Conservation (phyloP, 176 grass and related monocot species). For the Bolboschoenus planiculmis region DNA sequence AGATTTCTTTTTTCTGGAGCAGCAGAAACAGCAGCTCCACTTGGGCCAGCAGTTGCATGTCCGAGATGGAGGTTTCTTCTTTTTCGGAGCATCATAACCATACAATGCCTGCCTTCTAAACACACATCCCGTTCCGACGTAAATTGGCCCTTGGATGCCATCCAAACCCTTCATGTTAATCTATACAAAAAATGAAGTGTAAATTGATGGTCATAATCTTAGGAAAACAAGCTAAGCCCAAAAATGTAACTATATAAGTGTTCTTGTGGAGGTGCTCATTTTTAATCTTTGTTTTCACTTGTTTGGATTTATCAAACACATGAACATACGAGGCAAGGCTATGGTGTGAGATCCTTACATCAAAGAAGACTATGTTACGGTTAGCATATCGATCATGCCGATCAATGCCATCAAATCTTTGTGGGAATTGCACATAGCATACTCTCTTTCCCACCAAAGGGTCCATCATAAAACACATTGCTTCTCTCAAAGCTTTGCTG, state of each 20-base stretch:
- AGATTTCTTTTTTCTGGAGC: constrained; percentile 51
- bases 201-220: background rate
- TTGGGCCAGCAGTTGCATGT: constrained; percentile 91
- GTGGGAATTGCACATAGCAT: constrained; percentile 88
- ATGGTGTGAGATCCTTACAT: constrained; percentile 48
- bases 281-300: background rate
- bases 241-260: background rate
- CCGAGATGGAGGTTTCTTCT: constrained; percentile 75
- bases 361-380: constrained; percentile 81
- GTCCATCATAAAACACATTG: constrained; percentile 99
- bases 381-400: constrained; percentile 88
- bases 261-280: background rate
- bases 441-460: constrained; percentile 78
- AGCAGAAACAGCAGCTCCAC: constrained; percentile 58
- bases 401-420: constrained; percentile 92
- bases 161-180: constrained; percentile 98
- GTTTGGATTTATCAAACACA: background rate
- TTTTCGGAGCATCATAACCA: constrained; percentile 84
- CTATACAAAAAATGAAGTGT: constrained; percentile 25
- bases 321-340: background rate
- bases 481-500: constrained; percentile 75
- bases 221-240: background rate
- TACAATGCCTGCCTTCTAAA: constrained; percentile 75
- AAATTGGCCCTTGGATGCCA: constrained; percentile 95
- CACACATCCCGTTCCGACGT: constrained; percentile 88